phyloP scores from a whole-genome alignment of 2,329 filamentous ascomycete genomes.

The Sarocladium oryzae region DNA sequence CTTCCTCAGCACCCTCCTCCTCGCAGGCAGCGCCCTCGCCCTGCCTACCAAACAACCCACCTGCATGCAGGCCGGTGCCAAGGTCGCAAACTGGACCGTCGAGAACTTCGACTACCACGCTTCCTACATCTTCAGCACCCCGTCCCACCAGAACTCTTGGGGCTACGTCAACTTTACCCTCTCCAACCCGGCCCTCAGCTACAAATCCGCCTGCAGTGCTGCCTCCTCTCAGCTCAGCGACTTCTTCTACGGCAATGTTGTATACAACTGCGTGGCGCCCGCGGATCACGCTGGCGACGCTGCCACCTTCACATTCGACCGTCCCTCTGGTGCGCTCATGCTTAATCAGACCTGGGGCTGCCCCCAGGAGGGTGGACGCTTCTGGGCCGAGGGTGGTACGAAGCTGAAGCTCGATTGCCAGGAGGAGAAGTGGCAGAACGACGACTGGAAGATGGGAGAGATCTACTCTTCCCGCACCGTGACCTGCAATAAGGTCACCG shows the following conservation, averaged over 20 bases:
- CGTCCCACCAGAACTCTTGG: conserved; percentile 43
- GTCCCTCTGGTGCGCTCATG: conserved; percentile 27
- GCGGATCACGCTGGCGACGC: conserved; percentile 16
- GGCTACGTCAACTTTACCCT: conserved; percentile 44
- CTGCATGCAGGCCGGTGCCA: conserved; percentile 17
- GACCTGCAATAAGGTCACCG: conserved; percentile 21
- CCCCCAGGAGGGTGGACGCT: conserved; percentile 29
- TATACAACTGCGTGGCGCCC: conserved; percentile 36
- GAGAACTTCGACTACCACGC: conserved; percentile 41
- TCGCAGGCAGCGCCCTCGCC: conserved; percentile 19
- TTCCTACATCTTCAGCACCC: conserved; percentile 42
- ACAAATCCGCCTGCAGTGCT: conserved; percentile 32
- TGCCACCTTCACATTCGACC: conserved; percentile 37
- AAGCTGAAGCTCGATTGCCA: conserved; percentile 23
- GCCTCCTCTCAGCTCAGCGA: conserved; percentile 35
- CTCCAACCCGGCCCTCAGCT: conserved; percentile 36
- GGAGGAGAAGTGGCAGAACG: conserved; percentile 21
- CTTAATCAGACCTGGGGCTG: conserved; percentile 46
- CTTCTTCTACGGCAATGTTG: conserved; percentile 43
- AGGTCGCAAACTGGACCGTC: conserved; percentile 30
- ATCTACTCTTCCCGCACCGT: conserved; percentile 24
- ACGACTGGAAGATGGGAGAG: conserved; percentile 24
- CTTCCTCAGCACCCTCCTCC: conserved; percentile 16
- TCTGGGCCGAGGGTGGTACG: conserved; percentile 21
- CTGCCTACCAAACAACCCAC: conserved; percentile 14